These are phyloP conservation scores for Limonium bicolor DNA, from an alignment of 148 eudicot species.

Conservation along the genomic window DNA sequence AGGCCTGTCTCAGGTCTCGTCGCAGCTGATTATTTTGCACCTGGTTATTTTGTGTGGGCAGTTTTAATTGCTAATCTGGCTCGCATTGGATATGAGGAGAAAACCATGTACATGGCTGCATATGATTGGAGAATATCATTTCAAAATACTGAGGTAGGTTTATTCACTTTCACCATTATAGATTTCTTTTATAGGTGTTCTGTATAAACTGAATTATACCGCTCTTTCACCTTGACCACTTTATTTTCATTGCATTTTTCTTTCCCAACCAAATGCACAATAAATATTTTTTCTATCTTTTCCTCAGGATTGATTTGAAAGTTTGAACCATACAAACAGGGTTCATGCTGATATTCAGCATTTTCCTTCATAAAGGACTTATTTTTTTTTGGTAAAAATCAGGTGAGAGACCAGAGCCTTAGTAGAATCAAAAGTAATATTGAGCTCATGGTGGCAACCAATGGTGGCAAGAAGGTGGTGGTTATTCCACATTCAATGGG, in stretches of 20 bases:
- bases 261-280: too few species aligned
- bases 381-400: too few species aligned
- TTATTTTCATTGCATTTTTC: too few species aligned
- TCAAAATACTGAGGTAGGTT: constrained; percentile 76
- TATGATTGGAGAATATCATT: constrained; percentile 91
- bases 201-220: too few species aligned
- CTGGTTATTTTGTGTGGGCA: constrained; percentile 96
- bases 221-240: too few species aligned
- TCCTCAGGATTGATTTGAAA: too few species aligned
- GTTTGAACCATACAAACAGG: too few species aligned
- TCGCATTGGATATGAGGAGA: constrained; percentile 84
- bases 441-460: constrained; percentile 88
- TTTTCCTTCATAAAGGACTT: too few species aligned
- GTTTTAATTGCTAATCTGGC: constrained; percentile 84
- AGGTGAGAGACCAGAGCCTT: constrained; percentile 85
- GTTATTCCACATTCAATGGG: constrained; percentile 98
- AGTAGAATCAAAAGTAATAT: constrained; percentile 83
- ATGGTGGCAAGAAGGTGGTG: constrained; percentile 84
- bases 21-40: constrained; percentile 89
- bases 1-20: constrained; percentile 84
- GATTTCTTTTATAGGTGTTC: too few species aligned
- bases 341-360: too few species aligned
- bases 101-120: constrained; percentile 91
- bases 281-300: too few species aligned
- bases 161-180: too few species aligned